Conservation (phyloP, 495 filamentous ascomycete species). For the Friedmanniomyces endolithicus region DNA sequence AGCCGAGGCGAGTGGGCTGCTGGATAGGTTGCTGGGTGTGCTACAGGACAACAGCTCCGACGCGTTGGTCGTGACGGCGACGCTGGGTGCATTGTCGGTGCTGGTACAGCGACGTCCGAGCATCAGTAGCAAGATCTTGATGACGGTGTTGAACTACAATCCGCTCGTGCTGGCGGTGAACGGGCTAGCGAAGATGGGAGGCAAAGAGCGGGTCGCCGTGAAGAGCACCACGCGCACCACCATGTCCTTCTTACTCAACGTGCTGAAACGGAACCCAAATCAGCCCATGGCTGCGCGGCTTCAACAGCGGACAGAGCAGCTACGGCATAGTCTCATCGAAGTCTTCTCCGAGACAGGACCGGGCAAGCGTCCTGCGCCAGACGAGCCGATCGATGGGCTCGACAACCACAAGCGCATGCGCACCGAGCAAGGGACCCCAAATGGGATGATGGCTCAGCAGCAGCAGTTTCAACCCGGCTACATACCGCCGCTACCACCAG, state of each 20-base stretch:
- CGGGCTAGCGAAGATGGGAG: conserved; percentile 47
- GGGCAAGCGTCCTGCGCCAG: conserved; percentile 61
- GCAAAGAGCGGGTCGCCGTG: conserved; percentile 64
- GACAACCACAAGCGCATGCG: conserved; percentile 60
- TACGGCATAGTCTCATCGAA: conserved; percentile 60
- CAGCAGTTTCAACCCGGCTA: conserved; percentile 26
- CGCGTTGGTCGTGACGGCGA: conserved; percentile 79
- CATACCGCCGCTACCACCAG: conserved; percentile 52
- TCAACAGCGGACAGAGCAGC: conserved; percentile 65
- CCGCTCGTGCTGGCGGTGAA: conserved; percentile 65
- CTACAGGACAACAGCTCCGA: conserved; percentile 85
- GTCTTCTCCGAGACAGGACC: conserved; percentile 56
- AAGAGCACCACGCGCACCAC: conserved; percentile 92
- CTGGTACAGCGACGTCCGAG: conserved; percentile 69
- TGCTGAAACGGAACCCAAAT: conserved; percentile 62
- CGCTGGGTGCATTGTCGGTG: conserved; percentile 70
- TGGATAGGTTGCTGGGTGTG: conserved; percentile 77
- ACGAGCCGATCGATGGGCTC: conserved; percentile 53
- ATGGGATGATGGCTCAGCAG: conserved; percentile 29
- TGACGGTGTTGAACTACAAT: conserved; percentile 79
- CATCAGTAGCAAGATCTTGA: conserved; percentile 73
- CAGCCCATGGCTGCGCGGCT: conserved; percentile 58
- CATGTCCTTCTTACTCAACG: conserved; percentile 64
- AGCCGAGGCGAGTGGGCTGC: conserved; percentile 75
- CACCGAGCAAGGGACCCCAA: conserved; percentile 39